These are phyloP conservation scores for Plectosphaerella plurivora DNA, from an alignment of 2,329 filamentous ascomycete genomes.

Conservation along the genomic window DNA sequence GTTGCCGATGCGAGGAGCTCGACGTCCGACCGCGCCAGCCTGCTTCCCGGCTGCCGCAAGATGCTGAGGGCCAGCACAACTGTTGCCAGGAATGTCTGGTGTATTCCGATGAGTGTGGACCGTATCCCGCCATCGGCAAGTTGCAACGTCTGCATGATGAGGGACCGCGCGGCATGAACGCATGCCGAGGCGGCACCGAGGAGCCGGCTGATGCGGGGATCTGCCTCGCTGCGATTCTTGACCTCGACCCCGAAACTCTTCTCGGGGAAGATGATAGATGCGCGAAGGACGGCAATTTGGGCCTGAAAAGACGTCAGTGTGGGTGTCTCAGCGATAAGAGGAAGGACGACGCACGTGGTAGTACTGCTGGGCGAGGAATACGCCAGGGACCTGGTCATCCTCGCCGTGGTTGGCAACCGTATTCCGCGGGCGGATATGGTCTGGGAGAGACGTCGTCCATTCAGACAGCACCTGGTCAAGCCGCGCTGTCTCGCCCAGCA, in stretches of 20 bases:
- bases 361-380: constrained; percentile 1
- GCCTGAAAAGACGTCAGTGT: constrained; percentile 1
- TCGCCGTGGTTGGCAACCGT: background rate
- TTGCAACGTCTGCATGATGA: constrained; percentile 3
- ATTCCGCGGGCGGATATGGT: constrained; percentile 1
- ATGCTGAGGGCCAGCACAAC: constrained; percentile 14
- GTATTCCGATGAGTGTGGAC: constrained; percentile 4
- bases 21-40: constrained; percentile 15
- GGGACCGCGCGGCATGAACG: constrained; percentile 4
- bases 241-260: constrained; percentile 11
- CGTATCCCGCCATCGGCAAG: constrained; percentile 5
- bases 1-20: constrained; percentile 13
- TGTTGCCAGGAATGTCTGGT: constrained; percentile 12
- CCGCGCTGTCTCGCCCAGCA: constrained; percentile 9
- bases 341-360: constrained; percentile 1
- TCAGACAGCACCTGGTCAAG: constrained; percentile 12
- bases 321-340: background rate
- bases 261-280: constrained; percentile 12
- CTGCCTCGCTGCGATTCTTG: constrained; percentile 1
- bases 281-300: constrained; percentile 12
- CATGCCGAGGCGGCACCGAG: constrained; percentile 3
- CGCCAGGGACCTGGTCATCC: constrained; percentile 4
- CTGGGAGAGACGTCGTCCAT: constrained; percentile 10
- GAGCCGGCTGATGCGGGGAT: constrained; percentile 3
- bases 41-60: constrained; percentile 9